A percentile compares a stretch with the other conserved stretches of the same genome.
These are phyloP conservation scores for Excoecaria agallocha DNA, from an alignment of 345 rosid species.

Conservation along the genomic window DNA sequence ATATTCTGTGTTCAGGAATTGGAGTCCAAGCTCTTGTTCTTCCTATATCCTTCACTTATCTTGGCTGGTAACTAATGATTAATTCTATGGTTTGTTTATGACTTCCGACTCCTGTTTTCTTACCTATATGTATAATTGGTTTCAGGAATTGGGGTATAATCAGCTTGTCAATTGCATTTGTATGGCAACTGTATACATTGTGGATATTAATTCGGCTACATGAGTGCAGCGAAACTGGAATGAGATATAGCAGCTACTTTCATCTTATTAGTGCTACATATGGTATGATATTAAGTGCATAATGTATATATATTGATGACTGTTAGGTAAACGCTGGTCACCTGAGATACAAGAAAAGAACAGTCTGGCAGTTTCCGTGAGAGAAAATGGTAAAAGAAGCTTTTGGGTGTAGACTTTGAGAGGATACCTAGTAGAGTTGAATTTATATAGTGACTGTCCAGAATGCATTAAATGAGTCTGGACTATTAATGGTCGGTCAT, in stretches of 20 bases:
- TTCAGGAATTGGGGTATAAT: slow-evolving; percentile 17
- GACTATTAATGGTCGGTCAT: too few relatives aligned
- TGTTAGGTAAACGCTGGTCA: too few relatives aligned
- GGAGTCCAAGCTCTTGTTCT: slow-evolving; percentile 32
- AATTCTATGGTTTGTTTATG: background rate
- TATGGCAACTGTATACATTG: slow-evolving; percentile 40
- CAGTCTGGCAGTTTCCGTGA: too few relatives aligned
- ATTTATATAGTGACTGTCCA: too few relatives aligned
- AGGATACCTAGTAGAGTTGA: too few relatives aligned
- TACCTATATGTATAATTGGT: background rate
- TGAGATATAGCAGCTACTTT: slow-evolving; percentile 38
- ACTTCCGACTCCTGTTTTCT: background rate
- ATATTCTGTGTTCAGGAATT: slow-evolving; percentile 31
- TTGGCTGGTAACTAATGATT: slow-evolving; percentile 25
- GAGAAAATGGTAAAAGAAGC: too few relatives aligned
- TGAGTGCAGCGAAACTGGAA: slow-evolving; percentile 35
- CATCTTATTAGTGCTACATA: slow-evolving; percentile 31
- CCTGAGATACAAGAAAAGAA: too few relatives aligned
- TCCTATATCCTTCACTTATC: slow-evolving; percentile 26
- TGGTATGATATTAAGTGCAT: slow-evolving; percentile 13
- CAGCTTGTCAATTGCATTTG: slow-evolving; percentile 33
- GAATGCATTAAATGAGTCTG: too few relatives aligned
- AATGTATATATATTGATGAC: too few relatives aligned
- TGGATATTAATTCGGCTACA: slow-evolving; percentile 37
- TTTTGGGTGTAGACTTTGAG: too few relatives aligned